phyloP scores from a whole-genome alignment of 495 filamentous ascomycete genomes.

The Aspergillus bertholletiae region DNA sequence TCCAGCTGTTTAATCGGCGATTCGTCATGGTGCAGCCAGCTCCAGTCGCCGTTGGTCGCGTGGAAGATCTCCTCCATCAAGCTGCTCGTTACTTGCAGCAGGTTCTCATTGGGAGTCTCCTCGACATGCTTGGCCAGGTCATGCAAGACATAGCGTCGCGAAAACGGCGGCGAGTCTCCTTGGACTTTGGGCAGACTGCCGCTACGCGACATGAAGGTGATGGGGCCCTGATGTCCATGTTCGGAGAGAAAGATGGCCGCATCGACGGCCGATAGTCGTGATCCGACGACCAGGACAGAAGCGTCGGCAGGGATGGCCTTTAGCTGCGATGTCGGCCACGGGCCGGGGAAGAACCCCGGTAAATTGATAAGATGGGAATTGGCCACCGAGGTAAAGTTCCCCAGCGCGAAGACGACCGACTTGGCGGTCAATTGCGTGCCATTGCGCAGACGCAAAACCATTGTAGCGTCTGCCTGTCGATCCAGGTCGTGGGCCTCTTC shows the following conservation, averaged over 20 bases:
- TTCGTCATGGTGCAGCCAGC: slow-evolving; percentile 1
- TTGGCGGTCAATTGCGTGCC: not conserved
- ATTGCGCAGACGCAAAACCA: not conserved
- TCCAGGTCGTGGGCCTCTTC: slow-evolving; percentile 1
- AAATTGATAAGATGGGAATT: slow-evolving; percentile 1
- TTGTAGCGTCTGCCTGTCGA: not conserved
- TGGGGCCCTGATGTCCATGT: slow-evolving; percentile 2
- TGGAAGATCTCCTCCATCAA: slow-evolving; percentile 3
- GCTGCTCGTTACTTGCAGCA: not conserved
- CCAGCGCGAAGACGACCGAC: not conserved
- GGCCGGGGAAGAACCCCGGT: not conserved
- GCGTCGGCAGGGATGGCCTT: not conserved
- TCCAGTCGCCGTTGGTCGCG: not conserved
- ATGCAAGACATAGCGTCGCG: not conserved
- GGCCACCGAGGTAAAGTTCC: not conserved
- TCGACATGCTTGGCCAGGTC: not conserved
- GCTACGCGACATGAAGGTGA: slow-evolving; percentile 6
- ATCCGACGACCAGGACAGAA: slow-evolving; percentile 1
- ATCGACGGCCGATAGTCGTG: slow-evolving; percentile 2
- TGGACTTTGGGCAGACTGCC: slow-evolving; percentile 5
- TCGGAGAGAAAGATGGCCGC: not conserved
- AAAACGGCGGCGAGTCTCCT: not conserved
- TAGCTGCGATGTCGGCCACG: not conserved
- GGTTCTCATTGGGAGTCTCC: not conserved
- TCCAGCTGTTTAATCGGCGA: not conserved